Evolutionary conservation across 2,329 filamentous ascomycete genomes (phyloP).

Genomic region (Annulohypoxylon truncatum): DNA sequence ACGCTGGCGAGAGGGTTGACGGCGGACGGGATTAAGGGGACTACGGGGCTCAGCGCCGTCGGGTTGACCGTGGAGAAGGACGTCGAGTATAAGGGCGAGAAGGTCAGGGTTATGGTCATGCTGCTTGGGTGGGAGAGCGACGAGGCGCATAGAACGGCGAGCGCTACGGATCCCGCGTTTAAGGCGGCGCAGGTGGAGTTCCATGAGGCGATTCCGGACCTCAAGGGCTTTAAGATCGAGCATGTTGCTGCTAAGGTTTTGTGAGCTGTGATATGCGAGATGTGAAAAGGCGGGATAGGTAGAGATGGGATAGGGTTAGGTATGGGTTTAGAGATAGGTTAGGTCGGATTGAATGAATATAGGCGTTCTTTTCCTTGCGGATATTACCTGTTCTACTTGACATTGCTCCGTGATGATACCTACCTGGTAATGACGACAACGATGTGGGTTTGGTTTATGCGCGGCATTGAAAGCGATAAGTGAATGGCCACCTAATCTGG

Average conservation of each 20-base stretch:
- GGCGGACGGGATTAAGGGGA: slow-evolving; percentile 18
- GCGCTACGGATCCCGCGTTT: slow-evolving; percentile 34
- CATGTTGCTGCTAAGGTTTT: slow-evolving; percentile 23
- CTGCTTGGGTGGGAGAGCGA: slow-evolving; percentile 43
- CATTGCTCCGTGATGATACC: background rate
- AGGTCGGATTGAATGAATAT: slow-evolving; percentile 14
- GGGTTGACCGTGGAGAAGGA: slow-evolving; percentile 43
- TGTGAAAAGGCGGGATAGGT: too few relatives aligned
- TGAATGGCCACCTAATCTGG: background rate
- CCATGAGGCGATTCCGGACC: background rate
- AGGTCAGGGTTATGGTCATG: slow-evolving; percentile 34
- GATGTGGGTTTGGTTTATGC: background rate
- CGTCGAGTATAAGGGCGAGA: slow-evolving; percentile 35
- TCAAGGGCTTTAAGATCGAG: slow-evolving; percentile 23
- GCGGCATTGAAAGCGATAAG: background rate
- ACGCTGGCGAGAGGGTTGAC: too few relatives aligned
- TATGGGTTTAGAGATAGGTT: background rate
- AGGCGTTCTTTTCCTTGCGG: background rate
- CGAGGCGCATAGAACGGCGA: slow-evolving; percentile 33
- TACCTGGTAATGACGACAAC: too few relatives aligned
- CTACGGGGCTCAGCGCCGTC: slow-evolving; percentile 30
- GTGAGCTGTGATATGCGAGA: background rate
- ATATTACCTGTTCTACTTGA: background rate
- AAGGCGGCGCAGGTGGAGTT: slow-evolving; percentile 20
- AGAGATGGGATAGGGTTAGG: background rate